A percentile compares a stretch with the other conserved stretches of the same genome.
Conservation (phyloP, 1,139 yeast genomes). For the Zygosaccharomyces pseudobailii region DNA sequence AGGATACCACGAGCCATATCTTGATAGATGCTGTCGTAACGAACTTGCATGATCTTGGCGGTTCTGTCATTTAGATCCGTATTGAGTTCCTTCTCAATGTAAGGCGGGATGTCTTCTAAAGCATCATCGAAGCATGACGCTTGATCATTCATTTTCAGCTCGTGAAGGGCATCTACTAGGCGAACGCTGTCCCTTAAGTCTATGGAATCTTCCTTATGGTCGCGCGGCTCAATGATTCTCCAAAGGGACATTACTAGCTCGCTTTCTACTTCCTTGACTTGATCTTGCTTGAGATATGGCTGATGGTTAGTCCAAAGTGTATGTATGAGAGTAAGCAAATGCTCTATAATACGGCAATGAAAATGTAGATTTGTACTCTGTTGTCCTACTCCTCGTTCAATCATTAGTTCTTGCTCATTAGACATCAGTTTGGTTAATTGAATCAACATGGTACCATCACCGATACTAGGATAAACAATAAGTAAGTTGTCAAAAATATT, state of each 20-base stretch:
- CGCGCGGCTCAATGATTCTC: conserved; percentile 28
- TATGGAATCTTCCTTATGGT: conserved; percentile 7
- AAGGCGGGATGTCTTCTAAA: conserved; percentile 27
- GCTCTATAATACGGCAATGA: conserved; percentile 23
- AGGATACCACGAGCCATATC: conserved; percentile 69
- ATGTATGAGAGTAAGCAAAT: conserved; percentile 20
- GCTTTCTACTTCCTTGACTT: conserved; percentile 24
- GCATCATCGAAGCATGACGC: conserved; percentile 27
- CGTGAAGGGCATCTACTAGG: conserved; percentile 23
- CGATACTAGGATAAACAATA: conserved; percentile 17
- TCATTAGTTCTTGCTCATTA: conserved; percentile 25
- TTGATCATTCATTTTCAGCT: conserved; percentile 20
- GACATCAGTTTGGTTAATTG: conserved; percentile 23
- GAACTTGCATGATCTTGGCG: conserved; percentile 24
- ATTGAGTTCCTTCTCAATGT: conserved; percentile 22
- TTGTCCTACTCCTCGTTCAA: conserved; percentile 23
- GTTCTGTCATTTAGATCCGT: conserved; percentile 15
- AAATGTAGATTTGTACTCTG: conserved; percentile 22
- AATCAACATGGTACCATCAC: conserved; percentile 23
- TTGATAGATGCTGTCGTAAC: conserved; percentile 58
- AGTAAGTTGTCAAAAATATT: conserved; percentile 25
- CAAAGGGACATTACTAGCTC: conserved; percentile 29
- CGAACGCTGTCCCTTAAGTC: conserved; percentile 21
- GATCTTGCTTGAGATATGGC: conserved; percentile 15
- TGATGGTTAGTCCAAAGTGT: conserved; percentile 24